Evolutionary conservation across 2,329 filamentous ascomycete genomes (phyloP).

Genomic region (Hymenoscyphus fraxineus): DNA sequence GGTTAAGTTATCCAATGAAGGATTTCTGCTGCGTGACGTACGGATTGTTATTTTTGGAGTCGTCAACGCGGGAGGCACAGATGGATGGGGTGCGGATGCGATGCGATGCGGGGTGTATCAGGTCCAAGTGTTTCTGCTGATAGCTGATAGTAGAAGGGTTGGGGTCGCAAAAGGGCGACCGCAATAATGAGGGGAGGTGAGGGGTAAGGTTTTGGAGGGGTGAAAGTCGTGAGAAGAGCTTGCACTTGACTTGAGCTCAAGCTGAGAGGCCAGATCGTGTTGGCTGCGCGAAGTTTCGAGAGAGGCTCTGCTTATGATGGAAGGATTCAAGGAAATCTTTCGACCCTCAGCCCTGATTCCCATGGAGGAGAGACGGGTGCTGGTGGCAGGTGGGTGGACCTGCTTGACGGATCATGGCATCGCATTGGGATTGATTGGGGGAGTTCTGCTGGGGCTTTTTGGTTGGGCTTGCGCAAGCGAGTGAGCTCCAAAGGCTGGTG

Average conservation of each 20-base stretch:
- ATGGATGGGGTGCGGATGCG: constrained; percentile 11
- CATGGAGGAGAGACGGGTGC: constrained; percentile 10
- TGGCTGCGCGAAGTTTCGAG: constrained; percentile 12
- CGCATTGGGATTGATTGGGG: not conserved
- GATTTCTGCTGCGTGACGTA: constrained; percentile 26
- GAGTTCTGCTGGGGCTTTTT: not conserved
- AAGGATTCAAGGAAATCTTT: constrained; percentile 14
- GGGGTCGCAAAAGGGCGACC: not conserved
- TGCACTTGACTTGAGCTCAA: not conserved
- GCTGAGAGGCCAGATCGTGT: constrained; percentile 16
- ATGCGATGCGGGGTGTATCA: constrained; percentile 1
- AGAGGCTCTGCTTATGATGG: constrained; percentile 1
- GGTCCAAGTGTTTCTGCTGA: not conserved
- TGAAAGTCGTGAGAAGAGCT: not conserved
- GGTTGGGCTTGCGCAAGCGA: not conserved
- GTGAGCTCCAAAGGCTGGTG: not conserved
- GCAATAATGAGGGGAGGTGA: not conserved
- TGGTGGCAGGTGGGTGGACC: not conserved
- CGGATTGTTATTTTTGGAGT: constrained; percentile 32
- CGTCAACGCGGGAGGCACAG: constrained; percentile 29
- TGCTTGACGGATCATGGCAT: constrained; percentile 3
- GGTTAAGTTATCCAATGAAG: constrained; percentile 23
- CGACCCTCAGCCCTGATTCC: constrained; percentile 21
- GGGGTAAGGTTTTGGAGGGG: not conserved
- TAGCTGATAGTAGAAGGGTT: not conserved